Percentiles rank a stretch among this genome's conserved stretches.
phyloP scores from a whole-genome alignment of 441 rosid species.

The Jatropha multifida region DNA sequence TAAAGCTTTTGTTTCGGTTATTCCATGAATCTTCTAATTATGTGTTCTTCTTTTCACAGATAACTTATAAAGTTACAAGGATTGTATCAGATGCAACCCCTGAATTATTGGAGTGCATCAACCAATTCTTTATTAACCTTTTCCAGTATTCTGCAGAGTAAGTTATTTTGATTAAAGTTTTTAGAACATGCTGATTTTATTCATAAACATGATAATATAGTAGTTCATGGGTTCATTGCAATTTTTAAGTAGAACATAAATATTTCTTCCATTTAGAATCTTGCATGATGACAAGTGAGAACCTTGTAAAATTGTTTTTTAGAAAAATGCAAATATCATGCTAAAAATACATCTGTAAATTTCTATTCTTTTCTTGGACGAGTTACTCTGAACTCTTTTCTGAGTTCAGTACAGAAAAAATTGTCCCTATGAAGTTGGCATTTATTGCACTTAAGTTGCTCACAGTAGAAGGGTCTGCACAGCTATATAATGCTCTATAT shows the following conservation, averaged over 20 bases:
- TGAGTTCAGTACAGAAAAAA: neutral
- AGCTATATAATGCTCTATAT: too few species aligned
- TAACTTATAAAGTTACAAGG: conserved; percentile 65
- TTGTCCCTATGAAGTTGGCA: neutral
- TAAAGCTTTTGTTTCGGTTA: neutral
- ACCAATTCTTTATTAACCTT: conserved; percentile 59
- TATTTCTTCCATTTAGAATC: neutral
- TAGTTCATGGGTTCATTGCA: neutral
- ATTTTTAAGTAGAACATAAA: neutral
- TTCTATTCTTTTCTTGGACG: neutral
- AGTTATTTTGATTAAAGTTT: conserved; percentile 32
- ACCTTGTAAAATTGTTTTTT: neutral
- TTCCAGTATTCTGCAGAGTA: conserved; percentile 73
- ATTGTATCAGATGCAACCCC: conserved; percentile 77
- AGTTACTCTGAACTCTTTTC: neutral
- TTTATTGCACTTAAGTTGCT: neutral
- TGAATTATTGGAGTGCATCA: conserved; percentile 51
- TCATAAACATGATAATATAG: neutral
- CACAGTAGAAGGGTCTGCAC: neutral
- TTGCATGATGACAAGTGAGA: neutral
- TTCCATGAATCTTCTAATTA: conserved; percentile 21
- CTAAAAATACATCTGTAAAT: neutral
- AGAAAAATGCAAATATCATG: neutral
- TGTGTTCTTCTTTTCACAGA: conserved; percentile 42
- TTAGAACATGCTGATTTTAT: neutral